Base-by-base conservation (phyloP, 805 yeast species). In the Myxozyma neotropica region DNA sequence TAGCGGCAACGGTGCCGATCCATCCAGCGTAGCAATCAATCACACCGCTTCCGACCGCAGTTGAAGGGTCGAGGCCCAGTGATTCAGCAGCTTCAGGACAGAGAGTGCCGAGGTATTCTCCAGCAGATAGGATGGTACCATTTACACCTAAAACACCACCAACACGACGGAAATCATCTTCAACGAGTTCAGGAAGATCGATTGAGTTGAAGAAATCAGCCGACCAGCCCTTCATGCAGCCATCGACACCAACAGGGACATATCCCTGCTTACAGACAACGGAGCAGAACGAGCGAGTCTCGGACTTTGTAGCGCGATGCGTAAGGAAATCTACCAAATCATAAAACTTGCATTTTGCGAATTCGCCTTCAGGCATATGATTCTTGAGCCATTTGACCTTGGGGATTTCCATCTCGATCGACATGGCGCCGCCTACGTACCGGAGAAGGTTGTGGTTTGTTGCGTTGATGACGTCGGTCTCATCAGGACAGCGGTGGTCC, bases 11-110 rank as follows among this genome's bases (percentile, higher is more conserved):
- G 0, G 98, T 94, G 57, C 99, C 99, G 57, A 94, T 83, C 97
- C 98, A 94, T 46, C 99, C 99, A 3, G 98, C 96, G 71, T 94
- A 94, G 4, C 98, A 97, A 73, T 94, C 99, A 71, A 94, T 94
- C 39, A 94, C 96, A 71, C 97, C 97, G 0, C 95, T 86, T 6
- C 96, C 97, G 43, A 94, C 98, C 33, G 84, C 83, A 75, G 95
- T 88, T 53, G 80, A 79, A 23, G 87, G 81, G 8, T 94, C 82
- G 63, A 94, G 80, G 10, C 98, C 98, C 69, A 94, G 79, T 56
- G 89, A 91, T 44, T 79, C 81, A 23, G 97, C 97, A 3, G 96
- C 83, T 42, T 75, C 68, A 27, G 76, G 76, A 19, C 83, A 78
- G 63, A 94, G 79, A 53, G 84, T 78, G 31, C 97, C 97, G 26